phyloP scores from a whole-genome alignment of 345 rosid species.

The Euphorbia tirucalli region DNA sequence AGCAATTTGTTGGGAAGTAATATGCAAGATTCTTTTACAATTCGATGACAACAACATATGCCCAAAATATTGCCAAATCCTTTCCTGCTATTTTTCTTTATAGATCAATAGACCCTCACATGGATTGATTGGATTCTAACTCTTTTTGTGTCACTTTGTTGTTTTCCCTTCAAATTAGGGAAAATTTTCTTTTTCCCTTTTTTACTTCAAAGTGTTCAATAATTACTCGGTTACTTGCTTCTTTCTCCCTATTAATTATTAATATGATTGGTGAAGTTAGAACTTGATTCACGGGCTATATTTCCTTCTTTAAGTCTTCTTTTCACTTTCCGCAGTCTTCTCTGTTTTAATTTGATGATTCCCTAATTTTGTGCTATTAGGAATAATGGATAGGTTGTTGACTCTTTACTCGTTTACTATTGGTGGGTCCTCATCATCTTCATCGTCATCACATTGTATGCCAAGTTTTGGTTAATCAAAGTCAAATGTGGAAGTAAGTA shows the following conservation, averaged over 20 bases:
- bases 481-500: slow-evolving; percentile 3
- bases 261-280: too few species aligned
- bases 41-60: slow-evolving; percentile 22
- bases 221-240: neutral
- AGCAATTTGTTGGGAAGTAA: neutral
- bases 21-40: slow-evolving; percentile 3
- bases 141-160: slow-evolving; percentile 14
- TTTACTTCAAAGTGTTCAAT: neutral
- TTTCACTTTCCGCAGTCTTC: neutral
- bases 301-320: neutral
- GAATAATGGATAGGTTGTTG: slow-evolving; percentile 13
- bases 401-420: neutral
- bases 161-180: slow-evolving; percentile 21
- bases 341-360: neutral
- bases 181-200: neutral
- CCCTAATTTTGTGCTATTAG: neutral
- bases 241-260: too few species aligned
- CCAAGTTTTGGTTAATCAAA: neutral
- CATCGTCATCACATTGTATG: slow-evolving; percentile 13
- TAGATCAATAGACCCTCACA: slow-evolving; percentile 15
- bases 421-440: slow-evolving; percentile 16
- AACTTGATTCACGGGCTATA: slow-evolving; percentile 35
- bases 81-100: neutral
- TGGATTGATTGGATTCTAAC: slow-evolving; percentile 27
- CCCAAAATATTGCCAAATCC: slow-evolving; percentile 23